Base-by-base conservation (phyloP, 306 rosid species). In the Nissolia schottii region DNA sequence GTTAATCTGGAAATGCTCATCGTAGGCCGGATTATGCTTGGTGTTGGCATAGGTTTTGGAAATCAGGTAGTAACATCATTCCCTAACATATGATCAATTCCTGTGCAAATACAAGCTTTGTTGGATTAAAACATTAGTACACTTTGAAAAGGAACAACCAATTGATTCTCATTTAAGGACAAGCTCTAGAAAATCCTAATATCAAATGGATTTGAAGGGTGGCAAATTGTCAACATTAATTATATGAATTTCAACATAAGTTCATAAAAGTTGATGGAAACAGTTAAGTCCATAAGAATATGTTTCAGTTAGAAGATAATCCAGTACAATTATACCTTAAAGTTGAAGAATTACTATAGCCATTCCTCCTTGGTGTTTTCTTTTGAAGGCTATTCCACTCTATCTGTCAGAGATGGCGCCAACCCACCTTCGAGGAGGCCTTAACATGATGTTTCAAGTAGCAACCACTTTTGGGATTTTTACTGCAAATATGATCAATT, bases 391-490 rank as follows among this genome's bases (percentile, higher is more conserved):
- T 29, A 83, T 90, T 72, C 98, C 98, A 22, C 86, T 93, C 5
- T 93, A 93, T 79, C 73, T 93, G 55, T 93, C 98, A 62, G 98
- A 93, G 82, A 87, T 93, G 90, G 98, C 98, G 1, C 98, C 97
- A 1, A 85, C 97, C 45, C 97, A 93, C 80, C 89, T 93, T 40
- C 81, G 98, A 72, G 98, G 97, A 71, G 97, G 79, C 53, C 66
- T 93, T 67, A 93, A 93, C 87, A 90, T 93, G 96, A 83, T 93
- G 97, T 93, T 93, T 83, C 97, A 93, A 73, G 77, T 93, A 22
- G 98, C 98, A 69, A 93, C 97, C 10, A 93, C 98, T 1, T 75
- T 82, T 1, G 98, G 98, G 29, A 87, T 93, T 62, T 93, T 93
- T 71, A 84, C 86, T 34, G 98, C 97, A 16, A 93, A 93, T 80